Evolutionary conservation across 495 filamentous ascomycete genomes (phyloP).

Genomic region (Xylaria castorea): DNA sequence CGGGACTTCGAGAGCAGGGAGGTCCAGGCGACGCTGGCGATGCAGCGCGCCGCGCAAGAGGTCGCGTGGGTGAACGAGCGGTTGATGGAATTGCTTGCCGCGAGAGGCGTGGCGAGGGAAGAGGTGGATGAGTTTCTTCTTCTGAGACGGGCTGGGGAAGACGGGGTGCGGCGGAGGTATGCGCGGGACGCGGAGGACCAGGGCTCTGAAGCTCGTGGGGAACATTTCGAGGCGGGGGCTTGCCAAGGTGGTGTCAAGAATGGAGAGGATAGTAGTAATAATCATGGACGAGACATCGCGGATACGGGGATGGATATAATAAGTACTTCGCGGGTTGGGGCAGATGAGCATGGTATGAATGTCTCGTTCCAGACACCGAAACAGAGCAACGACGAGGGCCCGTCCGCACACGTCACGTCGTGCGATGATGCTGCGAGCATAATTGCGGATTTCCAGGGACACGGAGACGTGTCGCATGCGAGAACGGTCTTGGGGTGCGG

Average conservation of each 20-base stretch:
- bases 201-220: neutral
- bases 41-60: conserved; percentile 29
- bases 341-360: neutral
- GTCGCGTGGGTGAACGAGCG: conserved; percentile 24
- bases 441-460: conserved; percentile 31
- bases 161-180: neutral
- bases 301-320: neutral
- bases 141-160: conserved; percentile 5
- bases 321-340: neutral
- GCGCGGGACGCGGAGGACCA: neutral
- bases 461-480: conserved; percentile 25
- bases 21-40: conserved; percentile 16
- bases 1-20: conserved; percentile 14
- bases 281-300: neutral
- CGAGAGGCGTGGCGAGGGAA: conserved; percentile 11
- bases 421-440: conserved; percentile 39
- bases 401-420: conserved; percentile 29
- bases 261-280: neutral
- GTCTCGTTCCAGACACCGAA: neutral
- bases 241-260: too few relatives aligned
- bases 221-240: neutral
- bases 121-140: conserved; percentile 25
- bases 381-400: neutral
- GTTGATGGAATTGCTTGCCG: conserved; percentile 16
- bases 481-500: conserved; percentile 30